Conservation (phyloP, 257 asterid species). For the Dorcoceras hygrometricum region DNA sequence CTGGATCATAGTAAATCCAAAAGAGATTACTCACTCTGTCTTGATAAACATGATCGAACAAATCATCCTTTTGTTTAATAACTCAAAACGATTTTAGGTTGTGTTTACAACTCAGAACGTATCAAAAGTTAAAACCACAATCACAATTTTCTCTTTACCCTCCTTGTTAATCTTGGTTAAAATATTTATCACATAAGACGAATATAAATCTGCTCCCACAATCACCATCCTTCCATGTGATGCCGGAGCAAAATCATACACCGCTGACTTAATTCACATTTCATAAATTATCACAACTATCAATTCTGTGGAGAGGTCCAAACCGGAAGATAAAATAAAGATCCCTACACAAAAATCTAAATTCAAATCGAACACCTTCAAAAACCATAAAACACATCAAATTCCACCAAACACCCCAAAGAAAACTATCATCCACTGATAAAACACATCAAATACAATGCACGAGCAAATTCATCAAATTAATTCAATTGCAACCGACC, state of each 20-base stretch:
- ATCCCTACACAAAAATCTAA: background rate
- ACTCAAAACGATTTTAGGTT: background rate
- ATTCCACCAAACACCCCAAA: background rate
- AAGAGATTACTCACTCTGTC: background rate
- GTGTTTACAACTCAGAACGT: background rate
- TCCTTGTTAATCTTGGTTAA: background rate
- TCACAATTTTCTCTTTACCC: background rate
- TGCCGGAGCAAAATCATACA: background rate
- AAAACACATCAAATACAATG: background rate
- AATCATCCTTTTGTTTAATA: background rate
- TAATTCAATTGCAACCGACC: slow-evolving; percentile 15
- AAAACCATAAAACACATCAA: background rate
- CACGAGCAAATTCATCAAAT: slow-evolving; percentile 6
- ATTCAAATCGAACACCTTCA: background rate
- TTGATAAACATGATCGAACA: background rate
- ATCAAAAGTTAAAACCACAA: background rate
- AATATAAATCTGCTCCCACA: background rate
- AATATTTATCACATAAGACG: background rate
- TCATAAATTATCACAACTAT: background rate
- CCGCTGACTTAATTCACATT: background rate
- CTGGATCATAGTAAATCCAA: background rate
- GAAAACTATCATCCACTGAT: background rate
- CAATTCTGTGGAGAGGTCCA: background rate
- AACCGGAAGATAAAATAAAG: background rate
- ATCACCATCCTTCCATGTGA: background rate